Percentiles rank a stretch among this genome's conserved stretches.
Conservation (phyloP, 148 eudicot species). For the Nyssa sinensis region DNA sequence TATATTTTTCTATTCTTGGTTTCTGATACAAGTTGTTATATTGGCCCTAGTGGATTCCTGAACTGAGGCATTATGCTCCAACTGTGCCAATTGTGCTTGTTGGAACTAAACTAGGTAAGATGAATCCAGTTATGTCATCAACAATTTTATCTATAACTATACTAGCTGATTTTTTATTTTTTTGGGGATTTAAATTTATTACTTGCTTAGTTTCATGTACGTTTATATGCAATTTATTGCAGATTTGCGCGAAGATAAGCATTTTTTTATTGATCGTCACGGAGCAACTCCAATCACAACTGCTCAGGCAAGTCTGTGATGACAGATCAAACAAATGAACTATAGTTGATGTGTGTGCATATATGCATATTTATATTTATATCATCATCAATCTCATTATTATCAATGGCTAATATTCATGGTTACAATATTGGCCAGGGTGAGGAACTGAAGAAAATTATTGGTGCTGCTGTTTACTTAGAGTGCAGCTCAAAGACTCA, state of each 20-base stretch:
- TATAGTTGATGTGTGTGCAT: not conserved
- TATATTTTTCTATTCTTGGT: not conserved
- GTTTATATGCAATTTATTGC: not conserved
- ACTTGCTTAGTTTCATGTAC: not conserved
- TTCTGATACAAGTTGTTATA: not conserved
- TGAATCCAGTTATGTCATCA: too few species aligned
- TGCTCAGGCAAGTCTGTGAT: constrained; percentile 34
- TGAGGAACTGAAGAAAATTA: constrained; percentile 64
- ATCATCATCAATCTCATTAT: not conserved
- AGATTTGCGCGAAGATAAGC: constrained; percentile 52
- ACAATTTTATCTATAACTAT: too few species aligned
- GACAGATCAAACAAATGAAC: not conserved
- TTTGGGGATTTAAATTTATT: not conserved
- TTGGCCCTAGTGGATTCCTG: constrained; percentile 46
- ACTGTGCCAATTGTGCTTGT: constrained; percentile 50
- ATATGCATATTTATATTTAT: not conserved
- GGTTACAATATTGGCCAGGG: constrained; percentile 33
- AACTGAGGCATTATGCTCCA: constrained; percentile 57
- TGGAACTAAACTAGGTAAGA: constrained; percentile 47
- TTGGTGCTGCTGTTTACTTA: constrained; percentile 60
- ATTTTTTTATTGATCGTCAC: constrained; percentile 41
- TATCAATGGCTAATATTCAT: not conserved
- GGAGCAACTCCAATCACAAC: constrained; percentile 44
- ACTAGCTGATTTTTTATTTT: not conserved
- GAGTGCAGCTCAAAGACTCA: constrained; percentile 79